phyloP scores from a whole-genome alignment of 768 basidiomycete species.

The Boletus sp. region DNA sequence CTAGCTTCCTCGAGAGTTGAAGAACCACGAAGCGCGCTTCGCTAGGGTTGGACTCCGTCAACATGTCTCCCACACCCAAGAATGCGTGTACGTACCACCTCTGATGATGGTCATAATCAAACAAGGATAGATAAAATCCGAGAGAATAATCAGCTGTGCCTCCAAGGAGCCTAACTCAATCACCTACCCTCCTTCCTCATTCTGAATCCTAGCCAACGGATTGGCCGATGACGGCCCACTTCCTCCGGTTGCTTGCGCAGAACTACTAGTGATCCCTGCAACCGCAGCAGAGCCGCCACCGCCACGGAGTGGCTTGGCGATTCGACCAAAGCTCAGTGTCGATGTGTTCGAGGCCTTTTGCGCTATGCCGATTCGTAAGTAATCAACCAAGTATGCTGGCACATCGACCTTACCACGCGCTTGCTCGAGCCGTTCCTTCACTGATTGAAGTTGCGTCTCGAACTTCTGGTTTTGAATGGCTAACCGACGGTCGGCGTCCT shows the following conservation, averaged over 20 bases:
- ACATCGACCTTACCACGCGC: constrained; percentile 67
- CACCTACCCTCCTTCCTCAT: constrained; percentile 71
- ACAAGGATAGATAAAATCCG: constrained; percentile 11
- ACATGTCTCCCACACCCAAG: constrained; percentile 15
- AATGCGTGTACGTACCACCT: constrained; percentile 30
- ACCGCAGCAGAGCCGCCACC: constrained; percentile 64
- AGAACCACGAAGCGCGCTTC: constrained; percentile 93
- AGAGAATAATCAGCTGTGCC: constrained; percentile 17
- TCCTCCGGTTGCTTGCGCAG: constrained; percentile 39
- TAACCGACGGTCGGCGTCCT: constrained; percentile 90
- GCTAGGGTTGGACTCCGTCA: constrained; percentile 45
- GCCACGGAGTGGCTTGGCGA: constrained; percentile 94
- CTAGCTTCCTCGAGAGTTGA: constrained; percentile 68
- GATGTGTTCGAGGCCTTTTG: constrained; percentile 74
- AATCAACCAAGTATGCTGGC: constrained; percentile 10
- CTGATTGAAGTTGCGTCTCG: constrained; percentile 86
- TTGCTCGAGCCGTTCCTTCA: constrained; percentile 89
- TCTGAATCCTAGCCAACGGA: constrained; percentile 71
- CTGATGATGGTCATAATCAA: constrained; percentile 28
- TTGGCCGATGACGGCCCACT: constrained; percentile 53
- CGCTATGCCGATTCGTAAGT: constrained; percentile 43
- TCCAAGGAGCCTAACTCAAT: constrained; percentile 14
- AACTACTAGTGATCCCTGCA: constrained; percentile 39
- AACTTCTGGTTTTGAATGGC: constrained; percentile 95
- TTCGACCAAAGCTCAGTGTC: constrained; percentile 83